Percentiles rank a stretch among this genome's conserved stretches.
These are phyloP conservation scores for Vitis cinerea DNA, from an alignment of 164 flowering plant genomes.

Conservation along the genomic window DNA sequence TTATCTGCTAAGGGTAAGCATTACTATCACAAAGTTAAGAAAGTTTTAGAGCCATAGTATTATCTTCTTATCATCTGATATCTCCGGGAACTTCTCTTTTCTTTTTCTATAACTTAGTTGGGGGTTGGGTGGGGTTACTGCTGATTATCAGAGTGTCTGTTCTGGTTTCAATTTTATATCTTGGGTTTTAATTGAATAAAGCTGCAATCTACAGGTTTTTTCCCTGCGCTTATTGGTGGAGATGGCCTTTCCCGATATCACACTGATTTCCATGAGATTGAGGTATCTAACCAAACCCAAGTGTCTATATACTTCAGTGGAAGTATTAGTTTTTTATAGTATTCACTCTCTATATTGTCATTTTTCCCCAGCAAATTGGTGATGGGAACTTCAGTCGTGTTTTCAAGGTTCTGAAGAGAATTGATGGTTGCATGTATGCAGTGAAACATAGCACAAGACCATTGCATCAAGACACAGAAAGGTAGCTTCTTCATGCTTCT, in stretches of 20 bases:
- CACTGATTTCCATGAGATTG: conserved; percentile 88
- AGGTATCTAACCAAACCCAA: conserved; percentile 39
- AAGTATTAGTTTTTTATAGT: not conserved
- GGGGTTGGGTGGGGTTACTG: too few species aligned
- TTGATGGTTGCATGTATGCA: conserved; percentile 97
- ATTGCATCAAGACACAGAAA: conserved; percentile 74
- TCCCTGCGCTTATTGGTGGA: conserved; percentile 48
- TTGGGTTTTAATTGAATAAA: conserved; percentile 6
- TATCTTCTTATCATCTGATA: not conserved
- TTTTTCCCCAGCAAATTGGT: conserved; percentile 72
- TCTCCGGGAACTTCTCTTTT: not conserved
- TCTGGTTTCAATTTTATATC: not conserved
- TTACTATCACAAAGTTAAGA: not conserved
- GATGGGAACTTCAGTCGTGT: conserved; percentile 86
- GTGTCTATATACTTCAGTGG: not conserved
- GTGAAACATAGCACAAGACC: conserved; percentile 72
- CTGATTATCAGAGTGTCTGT: too few species aligned
- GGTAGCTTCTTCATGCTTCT: conserved; percentile 38
- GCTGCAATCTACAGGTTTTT: conserved; percentile 41
- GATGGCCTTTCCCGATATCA: conserved; percentile 87
- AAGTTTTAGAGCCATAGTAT: not conserved
- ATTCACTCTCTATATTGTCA: conserved; percentile 3
- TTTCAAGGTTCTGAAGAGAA: conserved; percentile 83
- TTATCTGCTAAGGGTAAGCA: not conserved
- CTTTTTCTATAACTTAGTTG: not conserved